Evolutionary conservation across 2,329 filamentous ascomycete genomes (phyloP).

Genomic region (Nigrospora sphaerica): DNA sequence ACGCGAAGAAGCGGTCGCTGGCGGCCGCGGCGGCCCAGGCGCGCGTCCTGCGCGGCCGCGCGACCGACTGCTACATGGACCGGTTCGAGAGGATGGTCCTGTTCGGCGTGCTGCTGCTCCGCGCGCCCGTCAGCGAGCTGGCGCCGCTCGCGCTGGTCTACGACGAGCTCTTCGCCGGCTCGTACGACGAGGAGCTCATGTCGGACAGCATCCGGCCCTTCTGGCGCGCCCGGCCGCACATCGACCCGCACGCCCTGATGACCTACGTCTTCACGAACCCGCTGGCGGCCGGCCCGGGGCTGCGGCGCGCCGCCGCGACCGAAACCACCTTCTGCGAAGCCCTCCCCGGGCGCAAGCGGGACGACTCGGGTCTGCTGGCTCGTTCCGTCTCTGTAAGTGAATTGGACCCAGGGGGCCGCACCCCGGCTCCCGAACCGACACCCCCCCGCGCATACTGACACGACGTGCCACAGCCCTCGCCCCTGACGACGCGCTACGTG

Average conservation of each 20-base stretch:
- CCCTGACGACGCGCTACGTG: neutral
- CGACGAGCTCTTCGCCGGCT: neutral
- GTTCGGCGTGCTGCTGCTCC: neutral
- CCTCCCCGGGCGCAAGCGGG: neutral
- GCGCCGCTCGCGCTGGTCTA: neutral
- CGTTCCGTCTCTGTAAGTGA: neutral
- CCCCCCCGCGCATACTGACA: neutral
- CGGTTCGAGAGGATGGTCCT: neutral
- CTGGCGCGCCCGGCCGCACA: neutral
- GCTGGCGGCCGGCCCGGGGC: neutral
- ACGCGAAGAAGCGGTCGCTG: neutral
- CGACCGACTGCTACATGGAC: conserved; percentile 1
- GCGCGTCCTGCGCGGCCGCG: neutral
- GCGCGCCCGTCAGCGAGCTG: neutral
- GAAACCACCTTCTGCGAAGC: neutral
- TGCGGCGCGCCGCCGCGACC: neutral
- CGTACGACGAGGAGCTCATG: neutral
- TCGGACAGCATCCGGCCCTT: neutral
- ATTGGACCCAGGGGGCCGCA: neutral
- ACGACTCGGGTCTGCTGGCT: neutral
- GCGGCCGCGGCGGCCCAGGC: neutral
- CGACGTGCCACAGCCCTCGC: neutral
- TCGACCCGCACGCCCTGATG: neutral
- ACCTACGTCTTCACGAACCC: conserved; percentile 2
- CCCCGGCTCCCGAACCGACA: neutral